Evolutionary conservation across 371 early-diverging fungal species (phyloP).

Genomic region (Mortierella sp.): DNA sequence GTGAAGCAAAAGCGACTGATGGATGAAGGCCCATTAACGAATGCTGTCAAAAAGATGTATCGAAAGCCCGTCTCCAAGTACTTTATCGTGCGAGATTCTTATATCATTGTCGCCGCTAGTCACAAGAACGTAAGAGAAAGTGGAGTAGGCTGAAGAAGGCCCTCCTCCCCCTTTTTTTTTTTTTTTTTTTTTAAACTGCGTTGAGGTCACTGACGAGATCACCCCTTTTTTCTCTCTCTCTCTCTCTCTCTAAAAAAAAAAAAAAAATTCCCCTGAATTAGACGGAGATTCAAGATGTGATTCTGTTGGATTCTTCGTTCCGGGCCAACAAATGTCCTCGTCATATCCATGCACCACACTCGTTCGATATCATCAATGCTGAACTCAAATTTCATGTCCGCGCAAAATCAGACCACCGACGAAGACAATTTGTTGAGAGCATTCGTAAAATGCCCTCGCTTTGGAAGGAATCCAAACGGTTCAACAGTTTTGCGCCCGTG

Average conservation of each 20-base stretch:
- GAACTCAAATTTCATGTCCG: conserved; percentile 50
- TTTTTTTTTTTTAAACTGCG: not conserved
- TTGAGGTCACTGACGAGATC: not conserved
- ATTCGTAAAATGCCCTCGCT: conserved; percentile 52
- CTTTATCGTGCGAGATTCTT: conserved; percentile 52
- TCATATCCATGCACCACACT: conserved; percentile 44
- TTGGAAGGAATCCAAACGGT: conserved; percentile 60
- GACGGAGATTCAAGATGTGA: conserved; percentile 52
- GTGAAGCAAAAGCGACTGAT: conserved; percentile 47
- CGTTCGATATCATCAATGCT: conserved; percentile 47
- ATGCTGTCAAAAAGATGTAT: conserved; percentile 47
- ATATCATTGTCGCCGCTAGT: conserved; percentile 48
- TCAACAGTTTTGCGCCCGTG: conserved; percentile 86
- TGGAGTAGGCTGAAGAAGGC: not conserved
- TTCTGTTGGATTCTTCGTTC: conserved; percentile 50
- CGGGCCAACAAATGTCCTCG: conserved; percentile 43
- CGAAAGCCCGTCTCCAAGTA: conserved; percentile 51
- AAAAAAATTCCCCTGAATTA: not conserved
- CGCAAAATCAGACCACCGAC: conserved; percentile 47
- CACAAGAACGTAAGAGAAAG: conserved; percentile 47
- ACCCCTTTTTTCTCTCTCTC: not conserved
- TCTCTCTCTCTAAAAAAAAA: not conserved
- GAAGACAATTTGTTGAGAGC: conserved; percentile 50
- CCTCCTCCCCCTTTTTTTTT: not conserved
- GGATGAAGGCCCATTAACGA: conserved; percentile 47